Evolutionary conservation across 352 stramenopile genomes (phyloP).

Genomic region (Phytopythium aichiense): DNA sequence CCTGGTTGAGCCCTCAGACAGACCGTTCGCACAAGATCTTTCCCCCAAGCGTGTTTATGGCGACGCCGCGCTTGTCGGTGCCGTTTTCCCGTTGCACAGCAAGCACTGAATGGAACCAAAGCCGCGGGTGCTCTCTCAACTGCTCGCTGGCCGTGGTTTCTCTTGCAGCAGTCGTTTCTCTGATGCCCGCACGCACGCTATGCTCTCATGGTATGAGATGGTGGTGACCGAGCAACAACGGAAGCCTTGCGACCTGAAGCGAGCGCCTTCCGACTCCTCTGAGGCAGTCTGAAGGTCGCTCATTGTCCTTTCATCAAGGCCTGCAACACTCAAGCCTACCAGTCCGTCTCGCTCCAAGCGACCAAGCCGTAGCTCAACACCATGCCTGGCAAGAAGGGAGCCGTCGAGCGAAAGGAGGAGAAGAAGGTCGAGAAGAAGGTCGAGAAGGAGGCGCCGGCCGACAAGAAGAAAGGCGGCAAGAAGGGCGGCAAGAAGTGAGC

Average conservation of each 20-base stretch:
- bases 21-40: not conserved
- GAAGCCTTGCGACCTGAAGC: too few species aligned
- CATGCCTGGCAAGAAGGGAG: slow-evolving; percentile 11
- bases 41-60: not conserved
- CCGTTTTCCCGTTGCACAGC: not conserved
- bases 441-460: slow-evolving; percentile 15
- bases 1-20: too few species aligned
- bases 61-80: not conserved
- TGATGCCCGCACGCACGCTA: not conserved
- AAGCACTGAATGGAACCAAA: not conserved
- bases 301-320: slow-evolving; percentile 1
- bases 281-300: not conserved
- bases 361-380: not conserved
- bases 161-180: not conserved
- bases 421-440: slow-evolving; percentile 25
- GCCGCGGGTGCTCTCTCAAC: not conserved
- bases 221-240: not conserved
- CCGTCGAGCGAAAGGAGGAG: slow-evolving; percentile 17
- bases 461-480: slow-evolving; percentile 45
- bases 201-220: too few species aligned
- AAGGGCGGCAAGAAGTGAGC: slow-evolving; percentile 56
- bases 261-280: too few species aligned
- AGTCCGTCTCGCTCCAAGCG: not conserved
- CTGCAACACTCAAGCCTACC: not conserved
- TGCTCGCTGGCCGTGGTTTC: not conserved